Percentiles rank a stretch among this genome's conserved stretches.
Evolutionary conservation across 441 rosid species (phyloP).

Genomic region (Euphorbia schlechtendalii): DNA sequence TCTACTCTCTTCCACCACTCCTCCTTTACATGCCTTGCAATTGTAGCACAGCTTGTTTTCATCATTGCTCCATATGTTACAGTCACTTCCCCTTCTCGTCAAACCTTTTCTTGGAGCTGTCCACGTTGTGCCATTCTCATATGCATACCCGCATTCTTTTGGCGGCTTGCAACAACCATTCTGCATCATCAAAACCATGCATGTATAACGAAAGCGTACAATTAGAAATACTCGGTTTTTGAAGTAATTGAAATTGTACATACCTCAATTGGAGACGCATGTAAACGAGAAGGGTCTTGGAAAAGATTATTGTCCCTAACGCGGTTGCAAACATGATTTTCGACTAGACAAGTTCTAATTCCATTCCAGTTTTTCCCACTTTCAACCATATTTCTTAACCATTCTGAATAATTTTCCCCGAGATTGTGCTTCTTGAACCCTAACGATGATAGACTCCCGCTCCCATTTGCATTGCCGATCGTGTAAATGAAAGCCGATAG

Average conservation of each 20-base stretch:
- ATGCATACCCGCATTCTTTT: slow-evolving; percentile 32
- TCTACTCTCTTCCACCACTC: slow-evolving; percentile 40
- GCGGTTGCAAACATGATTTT: slow-evolving; percentile 22
- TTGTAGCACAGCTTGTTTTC: slow-evolving; percentile 40
- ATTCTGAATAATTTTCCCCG: slow-evolving; percentile 35
- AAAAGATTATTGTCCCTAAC: slow-evolving; percentile 1
- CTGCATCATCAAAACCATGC: slow-evolving; percentile 20
- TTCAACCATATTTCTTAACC: slow-evolving; percentile 29
- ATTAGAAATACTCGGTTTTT: too few relatives aligned
- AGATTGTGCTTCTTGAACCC: slow-evolving; percentile 46
- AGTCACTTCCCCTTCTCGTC: slow-evolving; percentile 24
- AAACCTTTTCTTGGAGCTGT: slow-evolving; percentile 15
- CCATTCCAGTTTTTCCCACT: slow-evolving; percentile 26
- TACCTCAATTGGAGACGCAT: slow-evolving; percentile 32
- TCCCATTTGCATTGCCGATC: slow-evolving; percentile 23
- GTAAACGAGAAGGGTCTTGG: neutral
- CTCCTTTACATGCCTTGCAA: slow-evolving; percentile 54
- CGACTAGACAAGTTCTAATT: slow-evolving; percentile 26
- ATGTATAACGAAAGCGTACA: too few relatives aligned
- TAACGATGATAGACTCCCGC: slow-evolving; percentile 22
- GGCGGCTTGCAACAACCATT: slow-evolving; percentile 69
- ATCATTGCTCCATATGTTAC: slow-evolving; percentile 45
- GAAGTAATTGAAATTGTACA: neutral
- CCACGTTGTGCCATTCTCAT: slow-evolving; percentile 43
- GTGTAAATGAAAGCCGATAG: slow-evolving; percentile 21